Evolutionary conservation across 495 filamentous ascomycete genomes (phyloP).

Genomic region (Chlorociboria aeruginascens): DNA sequence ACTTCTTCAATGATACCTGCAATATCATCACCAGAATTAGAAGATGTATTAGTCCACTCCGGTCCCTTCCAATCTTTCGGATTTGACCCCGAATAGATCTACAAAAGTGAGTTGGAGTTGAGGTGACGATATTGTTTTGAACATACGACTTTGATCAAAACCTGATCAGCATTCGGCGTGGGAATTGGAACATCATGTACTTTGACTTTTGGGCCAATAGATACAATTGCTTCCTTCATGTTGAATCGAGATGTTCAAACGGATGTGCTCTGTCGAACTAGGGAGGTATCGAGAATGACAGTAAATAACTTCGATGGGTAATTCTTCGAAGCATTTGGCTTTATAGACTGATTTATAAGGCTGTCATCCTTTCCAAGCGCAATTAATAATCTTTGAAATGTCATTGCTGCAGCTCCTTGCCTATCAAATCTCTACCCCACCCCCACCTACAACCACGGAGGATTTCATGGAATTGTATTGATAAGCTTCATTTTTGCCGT

Average conservation of each 20-base stretch:
- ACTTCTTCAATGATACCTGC: slow-evolving; percentile 72
- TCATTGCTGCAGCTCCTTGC: no score
- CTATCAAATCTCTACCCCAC: no score
- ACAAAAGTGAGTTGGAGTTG: no score
- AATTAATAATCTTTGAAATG: no score
- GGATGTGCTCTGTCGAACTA: neutral
- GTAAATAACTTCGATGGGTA: no score
- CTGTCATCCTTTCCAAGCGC: no score
- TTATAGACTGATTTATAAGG: no score
- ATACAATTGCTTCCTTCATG: slow-evolving; percentile 20
- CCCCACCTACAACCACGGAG: neutral
- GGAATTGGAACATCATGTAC: slow-evolving; percentile 55
- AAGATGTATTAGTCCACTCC: slow-evolving; percentile 26
- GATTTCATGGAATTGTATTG: neutral
- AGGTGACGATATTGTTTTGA: no score
- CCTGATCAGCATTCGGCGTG: slow-evolving; percentile 42
- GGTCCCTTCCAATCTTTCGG: slow-evolving; percentile 69
- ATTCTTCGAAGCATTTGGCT: no score
- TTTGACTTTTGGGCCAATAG: slow-evolving; percentile 37
- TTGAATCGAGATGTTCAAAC: neutral
- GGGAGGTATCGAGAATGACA: no score
- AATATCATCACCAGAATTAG: slow-evolving; percentile 88
- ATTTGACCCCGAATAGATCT: slow-evolving; percentile 49
- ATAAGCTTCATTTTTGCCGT: slow-evolving; percentile 32
- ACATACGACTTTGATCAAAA: slow-evolving; percentile 50